Conservation (phyloP, 2,329 filamentous ascomycete species). For the Ophiosphaerella herpotricha region DNA sequence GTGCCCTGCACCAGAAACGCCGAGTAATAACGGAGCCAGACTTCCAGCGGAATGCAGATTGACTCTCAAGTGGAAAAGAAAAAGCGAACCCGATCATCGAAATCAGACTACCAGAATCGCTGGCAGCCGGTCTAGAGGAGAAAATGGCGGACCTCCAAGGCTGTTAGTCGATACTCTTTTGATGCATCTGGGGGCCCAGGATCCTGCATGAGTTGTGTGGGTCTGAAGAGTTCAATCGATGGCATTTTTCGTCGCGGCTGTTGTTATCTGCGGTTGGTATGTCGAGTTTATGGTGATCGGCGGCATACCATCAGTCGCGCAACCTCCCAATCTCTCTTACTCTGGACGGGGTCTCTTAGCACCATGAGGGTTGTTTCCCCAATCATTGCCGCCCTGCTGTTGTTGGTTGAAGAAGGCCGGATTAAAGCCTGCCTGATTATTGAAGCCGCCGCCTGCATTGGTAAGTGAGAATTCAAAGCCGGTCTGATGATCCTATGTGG, state of each 20-base stretch:
- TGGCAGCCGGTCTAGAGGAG: too few relatives aligned
- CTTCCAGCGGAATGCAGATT: too few relatives aligned
- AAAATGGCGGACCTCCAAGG: too few relatives aligned
- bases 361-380: slow-evolving; percentile 76
- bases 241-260: too few relatives aligned
- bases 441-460: slow-evolving; percentile 58
- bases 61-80: too few relatives aligned
- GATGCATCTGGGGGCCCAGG: too few relatives aligned
- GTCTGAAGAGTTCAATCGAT: too few relatives aligned
- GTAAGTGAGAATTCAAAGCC: slow-evolving; percentile 11
- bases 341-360: slow-evolving; percentile 80
- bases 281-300: background rate
- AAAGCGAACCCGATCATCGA: too few relatives aligned
- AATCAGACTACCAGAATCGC: too few relatives aligned
- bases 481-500: background rate
- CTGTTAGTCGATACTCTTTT: too few relatives aligned
- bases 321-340: slow-evolving; percentile 33
- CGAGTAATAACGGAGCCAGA: background rate
- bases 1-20: background rate
- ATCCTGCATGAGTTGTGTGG: too few relatives aligned
- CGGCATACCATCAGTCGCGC: background rate
- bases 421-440: slow-evolving; percentile 71
- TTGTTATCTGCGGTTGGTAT: background rate
- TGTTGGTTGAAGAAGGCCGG: slow-evolving; percentile 68
- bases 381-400: slow-evolving; percentile 53